Evolutionary conservation across 1,284 basidiomycete species (phyloP).

Genomic region (Ceraceosorus guamensis): DNA sequence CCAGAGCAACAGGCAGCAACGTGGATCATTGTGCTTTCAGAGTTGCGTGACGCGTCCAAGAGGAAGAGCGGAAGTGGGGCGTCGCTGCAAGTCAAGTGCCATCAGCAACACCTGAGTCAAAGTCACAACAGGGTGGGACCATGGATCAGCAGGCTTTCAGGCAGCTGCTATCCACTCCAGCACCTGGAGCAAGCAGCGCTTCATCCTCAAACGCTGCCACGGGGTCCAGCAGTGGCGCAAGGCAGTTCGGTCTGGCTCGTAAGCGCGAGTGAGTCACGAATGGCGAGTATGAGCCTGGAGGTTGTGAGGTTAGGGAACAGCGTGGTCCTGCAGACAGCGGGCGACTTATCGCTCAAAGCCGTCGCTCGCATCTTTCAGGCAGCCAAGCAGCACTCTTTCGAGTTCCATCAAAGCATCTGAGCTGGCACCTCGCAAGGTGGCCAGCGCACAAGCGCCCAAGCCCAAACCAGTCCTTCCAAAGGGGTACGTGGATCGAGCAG

Average conservation of each 20-base stretch:
- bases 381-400: too few species aligned
- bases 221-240: slow-evolving; percentile 1
- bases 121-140: too few species aligned
- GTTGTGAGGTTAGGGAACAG: too few species aligned
- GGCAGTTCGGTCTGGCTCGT: background rate
- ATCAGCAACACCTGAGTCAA: too few species aligned
- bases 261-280: background rate
- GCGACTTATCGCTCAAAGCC: background rate
- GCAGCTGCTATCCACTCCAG: slow-evolving; percentile 17
- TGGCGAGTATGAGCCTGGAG: too few species aligned
- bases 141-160: slow-evolving; percentile 42
- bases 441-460: slow-evolving; percentile 1
- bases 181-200: background rate
- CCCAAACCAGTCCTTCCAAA: slow-evolving; percentile 10
- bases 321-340: too few species aligned
- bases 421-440: background rate
- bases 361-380: background rate
- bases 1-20: too few species aligned
- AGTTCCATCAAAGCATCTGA: background rate
- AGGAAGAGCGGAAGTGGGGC: too few species aligned
- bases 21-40: too few species aligned
- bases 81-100: too few species aligned
- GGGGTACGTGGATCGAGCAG: slow-evolving; percentile 13
- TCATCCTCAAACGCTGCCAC: background rate
- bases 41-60: too few species aligned